phyloP scores from a whole-genome alignment of 2,329 filamentous ascomycete genomes.

The Xylaria polymorpha region DNA sequence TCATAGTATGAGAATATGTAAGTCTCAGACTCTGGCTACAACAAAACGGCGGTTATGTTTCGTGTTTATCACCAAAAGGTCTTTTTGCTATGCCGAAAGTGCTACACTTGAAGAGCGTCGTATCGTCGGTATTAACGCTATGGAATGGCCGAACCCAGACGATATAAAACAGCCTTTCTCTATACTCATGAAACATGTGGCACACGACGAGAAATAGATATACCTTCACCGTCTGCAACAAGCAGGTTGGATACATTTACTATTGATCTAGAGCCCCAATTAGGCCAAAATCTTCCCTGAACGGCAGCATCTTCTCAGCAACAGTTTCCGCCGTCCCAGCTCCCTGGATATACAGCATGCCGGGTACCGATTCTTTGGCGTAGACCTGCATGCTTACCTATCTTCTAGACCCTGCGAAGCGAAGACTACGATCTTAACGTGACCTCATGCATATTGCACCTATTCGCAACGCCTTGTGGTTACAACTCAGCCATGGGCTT shows the following conservation, averaged over 20 bases:
- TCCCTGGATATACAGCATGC: neutral
- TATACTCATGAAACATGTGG: neutral
- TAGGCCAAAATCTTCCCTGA: neutral
- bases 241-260: neutral
- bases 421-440: neutral
- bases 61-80: neutral
- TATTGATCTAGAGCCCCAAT: neutral
- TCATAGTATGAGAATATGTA: neutral
- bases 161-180: neutral
- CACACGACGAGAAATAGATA: neutral
- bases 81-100: neutral
- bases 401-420: neutral
- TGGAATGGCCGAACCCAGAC: neutral
- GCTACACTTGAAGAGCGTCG: neutral
- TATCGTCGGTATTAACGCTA: neutral
- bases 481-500: neutral
- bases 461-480: neutral
- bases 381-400: conserved; percentile 7
- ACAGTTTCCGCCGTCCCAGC: neutral
- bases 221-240: neutral
- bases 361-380: neutral
- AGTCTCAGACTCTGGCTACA: neutral
- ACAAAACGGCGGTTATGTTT: neutral
- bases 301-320: neutral
- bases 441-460: neutral